Conservation (phyloP, 2,329 filamentous ascomycete species). For the Verticillium dahliae region DNA sequence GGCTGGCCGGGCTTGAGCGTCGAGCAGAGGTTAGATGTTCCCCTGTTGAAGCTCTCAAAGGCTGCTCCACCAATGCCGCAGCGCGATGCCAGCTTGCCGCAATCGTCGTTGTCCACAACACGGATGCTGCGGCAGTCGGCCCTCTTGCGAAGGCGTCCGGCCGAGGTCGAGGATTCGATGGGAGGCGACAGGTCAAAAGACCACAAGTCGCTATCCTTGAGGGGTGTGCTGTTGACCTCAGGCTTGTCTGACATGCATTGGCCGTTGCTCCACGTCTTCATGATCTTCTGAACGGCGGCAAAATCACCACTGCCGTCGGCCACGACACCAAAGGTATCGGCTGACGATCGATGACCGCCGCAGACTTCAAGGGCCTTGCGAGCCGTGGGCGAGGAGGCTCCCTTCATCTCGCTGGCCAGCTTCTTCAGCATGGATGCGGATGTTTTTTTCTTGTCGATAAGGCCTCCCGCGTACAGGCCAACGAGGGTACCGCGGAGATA, state of each 20-base stretch:
- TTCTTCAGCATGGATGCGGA: neutral
- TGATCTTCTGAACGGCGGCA: neutral
- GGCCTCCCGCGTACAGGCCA: neutral
- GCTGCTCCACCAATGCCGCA: neutral
- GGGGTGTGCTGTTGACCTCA: neutral
- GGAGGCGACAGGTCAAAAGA: neutral
- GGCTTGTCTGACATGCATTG: neutral
- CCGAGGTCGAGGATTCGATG: too few relatives aligned
- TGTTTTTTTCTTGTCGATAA: neutral
- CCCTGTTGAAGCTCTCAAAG: constrained; percentile 16
- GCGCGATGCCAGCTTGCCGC: constrained; percentile 21
- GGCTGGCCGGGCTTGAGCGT: constrained; percentile 21
- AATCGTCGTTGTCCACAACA: constrained; percentile 28
- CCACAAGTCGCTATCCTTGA: neutral
- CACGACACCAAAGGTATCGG: neutral
- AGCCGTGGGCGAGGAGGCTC: neutral
- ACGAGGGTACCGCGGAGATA: constrained; percentile 1
- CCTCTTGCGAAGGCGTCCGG: neutral
- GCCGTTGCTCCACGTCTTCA: neutral
- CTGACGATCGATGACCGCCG: neutral
- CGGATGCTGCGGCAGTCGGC: constrained; percentile 19
- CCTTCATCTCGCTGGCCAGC: neutral
- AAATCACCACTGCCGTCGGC: neutral
- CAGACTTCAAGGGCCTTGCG: neutral
- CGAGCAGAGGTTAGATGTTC: constrained; percentile 14